Base-by-base conservation (phyloP, 352 stramenopile genomes). In the Chrysophaeum taylorii region DNA sequence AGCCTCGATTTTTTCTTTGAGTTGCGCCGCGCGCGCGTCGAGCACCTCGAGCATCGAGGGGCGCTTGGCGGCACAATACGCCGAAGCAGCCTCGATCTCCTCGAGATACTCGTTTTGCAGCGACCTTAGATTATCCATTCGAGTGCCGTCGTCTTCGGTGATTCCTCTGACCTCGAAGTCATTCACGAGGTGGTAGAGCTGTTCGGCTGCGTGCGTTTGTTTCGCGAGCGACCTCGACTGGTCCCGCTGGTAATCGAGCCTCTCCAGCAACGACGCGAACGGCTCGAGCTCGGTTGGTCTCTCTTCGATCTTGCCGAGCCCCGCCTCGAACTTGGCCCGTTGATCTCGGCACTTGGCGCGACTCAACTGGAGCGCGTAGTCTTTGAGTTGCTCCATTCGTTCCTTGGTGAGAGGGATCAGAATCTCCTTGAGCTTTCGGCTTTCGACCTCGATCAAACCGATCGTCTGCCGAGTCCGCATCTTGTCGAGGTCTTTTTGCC, bases 401-500 rank as follows among this genome's bases (percentile, higher is more conserved):
- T 90, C 85, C 18, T 89, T 85, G 0, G 87, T 93, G 80, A 95
- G 92, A 0, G 90, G 91, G 31, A 92, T 92, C 39, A 97, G 74
- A 52, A 84, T 91, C 61, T 93, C 81, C 75, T 96, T 94, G 18
- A 97, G 85, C 72, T 96, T 94, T 2, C 89, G 80, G 50, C 83
- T 91, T 73, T 97, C 92, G 4, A 97, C 89, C 69, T 85, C 79
- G 14, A 97, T 70, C 37, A 94, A 94, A 0, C 92, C 92, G 60
- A 93, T 93, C 2, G 88, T 91, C 69, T 95, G 87, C 0, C 89
- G 87, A 0, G 85, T 87, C 29, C 87, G 81, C 89, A 97, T 94
- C 63, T 94, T 94, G 68, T 95, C 88, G 18, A 97, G 82, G 73
- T 96, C 90, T 70, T 94, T 94, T 62, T 93, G 83, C 91, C 91